These are phyloP conservation scores for Berkeleyomyces rouxiae DNA, from an alignment of 2,329 filamentous ascomycete species.

Conservation along the genomic window DNA sequence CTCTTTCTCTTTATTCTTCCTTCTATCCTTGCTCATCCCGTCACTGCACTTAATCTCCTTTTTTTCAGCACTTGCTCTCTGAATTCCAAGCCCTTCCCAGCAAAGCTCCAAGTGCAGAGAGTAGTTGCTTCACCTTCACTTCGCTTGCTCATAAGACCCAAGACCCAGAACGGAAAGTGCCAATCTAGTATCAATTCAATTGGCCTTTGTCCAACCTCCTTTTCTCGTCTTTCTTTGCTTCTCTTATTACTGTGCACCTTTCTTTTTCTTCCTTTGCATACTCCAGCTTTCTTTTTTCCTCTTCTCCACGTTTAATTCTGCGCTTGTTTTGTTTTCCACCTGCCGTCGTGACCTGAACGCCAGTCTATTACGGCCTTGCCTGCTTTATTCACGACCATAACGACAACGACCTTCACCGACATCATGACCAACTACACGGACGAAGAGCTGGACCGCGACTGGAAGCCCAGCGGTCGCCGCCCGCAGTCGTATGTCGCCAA, in stretches of 20 bases:
- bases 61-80: background rate
- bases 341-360: background rate
- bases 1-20: background rate
- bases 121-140: background rate
- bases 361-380: background rate
- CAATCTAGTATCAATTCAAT: background rate
- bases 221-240: background rate
- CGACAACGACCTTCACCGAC: slow-evolving; percentile 11
- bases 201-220: slow-evolving; percentile 5
- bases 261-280: background rate
- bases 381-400: background rate
- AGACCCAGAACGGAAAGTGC: slow-evolving; percentile 1
- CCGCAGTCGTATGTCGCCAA: slow-evolving; percentile 59
- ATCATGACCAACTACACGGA: slow-evolving; percentile 31
- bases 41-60: background rate
- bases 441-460: slow-evolving; percentile 57
- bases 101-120: background rate
- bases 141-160: background rate
- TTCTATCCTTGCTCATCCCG: background rate
- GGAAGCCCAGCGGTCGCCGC: slow-evolving; percentile 61
- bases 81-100: background rate
- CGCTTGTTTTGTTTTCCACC: background rate
- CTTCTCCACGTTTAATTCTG: background rate
- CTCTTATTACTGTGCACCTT: background rate
- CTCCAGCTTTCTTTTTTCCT: background rate